Conservation (phyloP, 257 asterid genomes). For the Solanum neorickii region DNA sequence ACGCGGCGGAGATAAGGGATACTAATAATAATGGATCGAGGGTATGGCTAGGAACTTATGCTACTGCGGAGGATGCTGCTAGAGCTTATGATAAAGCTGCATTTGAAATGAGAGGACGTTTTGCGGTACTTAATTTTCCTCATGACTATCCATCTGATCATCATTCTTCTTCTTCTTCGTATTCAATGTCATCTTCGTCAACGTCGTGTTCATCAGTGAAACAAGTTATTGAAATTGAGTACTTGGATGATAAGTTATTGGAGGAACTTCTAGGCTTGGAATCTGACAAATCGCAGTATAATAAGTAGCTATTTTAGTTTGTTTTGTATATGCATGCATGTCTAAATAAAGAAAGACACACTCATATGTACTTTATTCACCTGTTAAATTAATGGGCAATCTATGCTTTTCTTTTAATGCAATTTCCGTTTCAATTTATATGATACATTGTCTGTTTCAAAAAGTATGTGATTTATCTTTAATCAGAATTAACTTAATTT, state of each 20-base stretch:
- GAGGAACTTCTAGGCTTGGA: conserved; percentile 17
- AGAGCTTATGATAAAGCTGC: conserved; percentile 68
- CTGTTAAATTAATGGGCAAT: background rate
- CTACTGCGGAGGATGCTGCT: conserved; percentile 65
- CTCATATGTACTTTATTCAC: background rate
- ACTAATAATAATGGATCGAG: conserved; percentile 35
- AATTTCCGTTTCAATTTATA: too few species aligned
- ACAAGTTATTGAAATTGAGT: conserved; percentile 20
- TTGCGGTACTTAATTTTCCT: conserved; percentile 66
- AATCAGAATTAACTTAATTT: too few species aligned
- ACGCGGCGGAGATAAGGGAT: conserved; percentile 69
- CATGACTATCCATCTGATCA: conserved; percentile 30
- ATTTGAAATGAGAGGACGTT: conserved; percentile 33
- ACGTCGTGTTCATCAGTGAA: background rate
- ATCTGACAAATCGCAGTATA: background rate
- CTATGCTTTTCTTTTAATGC: background rate
- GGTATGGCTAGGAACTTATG: conserved; percentile 64
- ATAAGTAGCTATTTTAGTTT: background rate
- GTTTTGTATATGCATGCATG: background rate
- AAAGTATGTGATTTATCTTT: too few species aligned
- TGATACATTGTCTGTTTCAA: too few species aligned
- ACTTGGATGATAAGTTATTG: conserved; percentile 16
- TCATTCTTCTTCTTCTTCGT: background rate
- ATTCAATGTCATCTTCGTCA: background rate
- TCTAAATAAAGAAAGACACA: background rate